Evolutionary conservation across 371 early-diverging fungal species (phyloP).

Genomic region (Parasitella parasitica): DNA sequence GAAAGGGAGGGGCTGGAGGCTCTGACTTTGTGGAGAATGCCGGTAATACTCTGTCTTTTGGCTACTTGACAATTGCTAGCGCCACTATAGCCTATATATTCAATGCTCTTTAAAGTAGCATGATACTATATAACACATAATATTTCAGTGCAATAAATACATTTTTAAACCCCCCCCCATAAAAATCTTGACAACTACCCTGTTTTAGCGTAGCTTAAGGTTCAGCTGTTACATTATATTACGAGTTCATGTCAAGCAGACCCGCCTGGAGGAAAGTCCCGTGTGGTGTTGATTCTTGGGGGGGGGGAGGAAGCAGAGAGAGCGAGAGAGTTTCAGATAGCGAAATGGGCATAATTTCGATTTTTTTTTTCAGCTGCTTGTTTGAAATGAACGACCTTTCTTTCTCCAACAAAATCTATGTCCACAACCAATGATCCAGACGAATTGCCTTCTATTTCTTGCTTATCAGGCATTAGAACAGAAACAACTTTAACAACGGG

Average conservation of each 20-base stretch:
- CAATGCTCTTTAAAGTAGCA: not conserved
- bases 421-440: not conserved
- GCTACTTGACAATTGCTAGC: not conserved
- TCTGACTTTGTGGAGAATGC: conserved; percentile 9
- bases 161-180: too few relatives aligned
- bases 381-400: not conserved
- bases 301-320: too few relatives aligned
- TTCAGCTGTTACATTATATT: too few relatives aligned
- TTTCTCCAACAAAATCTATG: not conserved
- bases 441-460: not conserved
- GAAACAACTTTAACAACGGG: not conserved
- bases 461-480: not conserved
- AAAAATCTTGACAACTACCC: too few relatives aligned
- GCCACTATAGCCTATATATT: not conserved
- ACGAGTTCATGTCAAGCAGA: too few relatives aligned
- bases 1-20: not conserved
- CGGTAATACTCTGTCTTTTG: conserved; percentile 1
- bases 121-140: not conserved
- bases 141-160: too few relatives aligned
- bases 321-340: not conserved
- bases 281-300: too few relatives aligned
- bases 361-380: not conserved
- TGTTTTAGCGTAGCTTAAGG: too few relatives aligned
- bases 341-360: not conserved
- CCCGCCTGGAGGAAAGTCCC: too few relatives aligned